phyloP scores from a whole-genome alignment of 441 rosid species.

The Populus trichocarpa region DNA sequence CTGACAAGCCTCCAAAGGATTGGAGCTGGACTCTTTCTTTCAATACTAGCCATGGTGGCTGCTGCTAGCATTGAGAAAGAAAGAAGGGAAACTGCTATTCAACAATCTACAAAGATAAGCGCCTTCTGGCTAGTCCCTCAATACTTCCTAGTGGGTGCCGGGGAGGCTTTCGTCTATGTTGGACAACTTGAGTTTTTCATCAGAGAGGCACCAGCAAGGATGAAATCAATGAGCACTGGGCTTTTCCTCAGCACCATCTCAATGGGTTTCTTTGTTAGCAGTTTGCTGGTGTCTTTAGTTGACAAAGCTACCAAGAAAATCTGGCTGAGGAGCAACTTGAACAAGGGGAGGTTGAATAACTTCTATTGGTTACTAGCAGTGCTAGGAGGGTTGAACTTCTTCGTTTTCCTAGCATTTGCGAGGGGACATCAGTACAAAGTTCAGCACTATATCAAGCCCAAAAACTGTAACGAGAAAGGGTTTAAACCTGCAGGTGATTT shows the following conservation, averaged over 20 bases:
- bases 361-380: constrained; percentile 78
- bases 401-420: constrained; percentile 49
- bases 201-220: constrained; percentile 80
- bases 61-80: constrained; percentile 58
- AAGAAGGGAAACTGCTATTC: constrained; percentile 41
- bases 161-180: constrained; percentile 87
- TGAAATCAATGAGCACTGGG: constrained; percentile 95
- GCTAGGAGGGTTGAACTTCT: constrained; percentile 61
- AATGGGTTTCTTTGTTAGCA: constrained; percentile 84
- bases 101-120: constrained; percentile 31
- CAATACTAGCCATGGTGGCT: constrained; percentile 59
- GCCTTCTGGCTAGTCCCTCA: constrained; percentile 81
- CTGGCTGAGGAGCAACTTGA: constrained; percentile 74
- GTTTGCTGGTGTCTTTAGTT: constrained; percentile 65
- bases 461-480: constrained; percentile 26
- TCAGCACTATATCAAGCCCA: constrained; percentile 23
- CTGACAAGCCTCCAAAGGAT: constrained; percentile 80
- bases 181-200: constrained; percentile 95
- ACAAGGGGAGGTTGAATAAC: constrained; percentile 50
- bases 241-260: constrained; percentile 73
- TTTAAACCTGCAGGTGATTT: constrained; percentile 19
- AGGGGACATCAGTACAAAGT: constrained; percentile 62
- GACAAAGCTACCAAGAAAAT: constrained; percentile 45
- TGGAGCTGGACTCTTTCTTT: constrained; percentile 73
- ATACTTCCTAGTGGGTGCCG: constrained; percentile 77